phyloP scores from a whole-genome alignment of 306 rosid genomes.

The Quercus rubra region DNA sequence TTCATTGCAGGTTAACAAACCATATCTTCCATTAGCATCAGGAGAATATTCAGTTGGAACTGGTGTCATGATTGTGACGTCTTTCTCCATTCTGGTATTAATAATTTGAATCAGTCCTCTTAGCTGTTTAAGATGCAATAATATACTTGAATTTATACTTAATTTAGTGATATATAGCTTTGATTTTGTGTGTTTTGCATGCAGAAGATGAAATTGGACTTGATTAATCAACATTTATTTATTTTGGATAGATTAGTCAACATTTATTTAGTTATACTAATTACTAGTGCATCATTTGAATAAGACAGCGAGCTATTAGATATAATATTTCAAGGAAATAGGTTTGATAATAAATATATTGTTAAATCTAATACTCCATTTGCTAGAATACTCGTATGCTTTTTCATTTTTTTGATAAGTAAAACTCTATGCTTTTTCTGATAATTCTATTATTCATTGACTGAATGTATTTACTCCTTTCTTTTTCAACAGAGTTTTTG shows the following conservation, averaged over 20 bases:
- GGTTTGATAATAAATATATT: background rate
- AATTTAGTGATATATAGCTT: background rate
- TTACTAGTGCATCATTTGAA: background rate
- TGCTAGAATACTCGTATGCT: background rate
- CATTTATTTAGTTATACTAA: background rate
- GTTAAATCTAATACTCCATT: background rate
- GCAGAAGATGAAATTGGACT: background rate
- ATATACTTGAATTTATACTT: background rate
- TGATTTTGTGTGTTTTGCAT: background rate
- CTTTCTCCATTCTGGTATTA: constrained; percentile 73
- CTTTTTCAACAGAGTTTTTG: constrained; percentile 72
- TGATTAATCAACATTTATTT: background rate
- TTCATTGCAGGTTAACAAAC: constrained; percentile 82
- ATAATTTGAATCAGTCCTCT: constrained; percentile 5
- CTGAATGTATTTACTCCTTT: constrained; percentile 17
- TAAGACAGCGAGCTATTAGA: background rate
- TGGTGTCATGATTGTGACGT: constrained; percentile 64
- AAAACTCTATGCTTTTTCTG: background rate
- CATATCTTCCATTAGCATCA: constrained; percentile 96
- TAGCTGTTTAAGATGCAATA: background rate
- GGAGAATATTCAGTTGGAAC: constrained; percentile 84
- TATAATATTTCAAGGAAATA: background rate
- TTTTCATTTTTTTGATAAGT: background rate
- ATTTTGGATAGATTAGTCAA: background rate
- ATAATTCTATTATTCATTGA: constrained; percentile 11